Evolutionary conservation across 805 yeast genomes (phyloP).

Genomic region (Yarrowia deformans): DNA sequence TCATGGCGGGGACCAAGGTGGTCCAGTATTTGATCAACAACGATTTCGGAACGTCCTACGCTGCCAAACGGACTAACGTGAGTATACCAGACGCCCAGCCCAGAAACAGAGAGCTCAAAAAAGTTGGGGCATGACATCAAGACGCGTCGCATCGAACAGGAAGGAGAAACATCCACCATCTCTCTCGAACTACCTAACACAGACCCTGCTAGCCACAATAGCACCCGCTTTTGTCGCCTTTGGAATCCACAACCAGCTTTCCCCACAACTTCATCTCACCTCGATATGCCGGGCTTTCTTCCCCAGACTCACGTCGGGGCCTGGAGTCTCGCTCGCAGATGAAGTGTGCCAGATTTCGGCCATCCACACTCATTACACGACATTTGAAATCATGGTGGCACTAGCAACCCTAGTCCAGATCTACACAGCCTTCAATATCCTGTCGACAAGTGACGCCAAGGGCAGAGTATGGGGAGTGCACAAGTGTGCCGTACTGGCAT

Average conservation of each 20-base stretch:
- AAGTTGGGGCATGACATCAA: background rate
- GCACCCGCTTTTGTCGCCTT: constrained; percentile 26
- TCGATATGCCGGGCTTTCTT: constrained; percentile 32
- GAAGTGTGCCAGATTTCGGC: constrained; percentile 37
- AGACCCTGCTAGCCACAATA: constrained; percentile 19
- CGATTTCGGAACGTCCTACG: constrained; percentile 11
- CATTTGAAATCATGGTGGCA: constrained; percentile 13
- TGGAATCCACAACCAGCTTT: constrained; percentile 28
- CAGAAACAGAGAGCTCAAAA: background rate
- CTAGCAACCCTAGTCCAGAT: constrained; percentile 27
- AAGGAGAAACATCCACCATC: background rate
- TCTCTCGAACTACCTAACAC: constrained; percentile 9
- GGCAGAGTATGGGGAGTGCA: constrained; percentile 20
- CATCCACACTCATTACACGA: constrained; percentile 25
- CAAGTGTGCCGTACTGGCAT: constrained; percentile 1
- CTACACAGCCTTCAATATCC: constrained; percentile 20
- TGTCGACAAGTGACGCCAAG: constrained; percentile 2
- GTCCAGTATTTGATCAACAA: constrained; percentile 18
- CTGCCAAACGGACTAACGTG: constrained; percentile 32
- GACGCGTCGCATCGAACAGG: constrained; percentile 22
- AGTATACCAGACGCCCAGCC: background rate
- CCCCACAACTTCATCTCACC: constrained; percentile 33
- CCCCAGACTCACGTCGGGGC: constrained; percentile 10
- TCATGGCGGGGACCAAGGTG: constrained; percentile 42
- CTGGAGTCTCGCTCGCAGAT: constrained; percentile 21